These are phyloP conservation scores for Bolboschoenoplectus hybrid DNA, from an alignment of 202 grass and related monocot genomes.

Conservation along the genomic window DNA sequence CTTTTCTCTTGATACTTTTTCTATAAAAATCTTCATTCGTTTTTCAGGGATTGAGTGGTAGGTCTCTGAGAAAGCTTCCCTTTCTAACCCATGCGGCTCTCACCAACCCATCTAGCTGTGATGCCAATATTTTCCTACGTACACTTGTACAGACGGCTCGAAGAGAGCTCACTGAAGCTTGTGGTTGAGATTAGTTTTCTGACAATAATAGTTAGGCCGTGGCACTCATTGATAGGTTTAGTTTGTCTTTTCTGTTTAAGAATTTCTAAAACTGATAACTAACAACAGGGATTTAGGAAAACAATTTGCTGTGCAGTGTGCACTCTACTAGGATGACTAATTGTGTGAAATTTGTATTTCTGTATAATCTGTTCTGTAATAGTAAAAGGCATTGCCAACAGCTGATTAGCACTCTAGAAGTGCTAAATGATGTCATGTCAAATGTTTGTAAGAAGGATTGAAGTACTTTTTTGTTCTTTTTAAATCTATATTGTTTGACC, in stretches of 20 bases:
- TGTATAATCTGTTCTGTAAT: slow-evolving; percentile 28
- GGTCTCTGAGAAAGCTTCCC: slow-evolving; percentile 91
- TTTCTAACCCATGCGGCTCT: slow-evolving; percentile 86
- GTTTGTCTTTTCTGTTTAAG: background rate
- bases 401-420: background rate
- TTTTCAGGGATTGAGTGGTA: slow-evolving; percentile 76
- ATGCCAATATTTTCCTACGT: slow-evolving; percentile 58
- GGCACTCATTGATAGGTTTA: slow-evolving; percentile 29
- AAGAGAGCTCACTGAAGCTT: slow-evolving; percentile 69
- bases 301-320: slow-evolving; percentile 14
- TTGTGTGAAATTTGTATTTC: background rate
- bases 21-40: slow-evolving; percentile 14
- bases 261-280: background rate
- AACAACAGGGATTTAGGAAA: background rate
- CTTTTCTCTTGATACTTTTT: background rate
- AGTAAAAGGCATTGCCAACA: background rate
- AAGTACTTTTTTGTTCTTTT: background rate
- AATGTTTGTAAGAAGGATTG: background rate
- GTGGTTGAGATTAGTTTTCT: slow-evolving; percentile 44
- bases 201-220: slow-evolving; percentile 28
- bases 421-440: background rate
- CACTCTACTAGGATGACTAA: slow-evolving; percentile 17
- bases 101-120: slow-evolving; percentile 53
- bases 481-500: background rate
- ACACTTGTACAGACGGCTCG: slow-evolving; percentile 68